A percentile compares a stretch with the other conserved stretches of the same genome.
These are phyloP conservation scores for Elaeis guineensis DNA, from an alignment of 176 grass and related monocot genomes.

Conservation along the genomic window DNA sequence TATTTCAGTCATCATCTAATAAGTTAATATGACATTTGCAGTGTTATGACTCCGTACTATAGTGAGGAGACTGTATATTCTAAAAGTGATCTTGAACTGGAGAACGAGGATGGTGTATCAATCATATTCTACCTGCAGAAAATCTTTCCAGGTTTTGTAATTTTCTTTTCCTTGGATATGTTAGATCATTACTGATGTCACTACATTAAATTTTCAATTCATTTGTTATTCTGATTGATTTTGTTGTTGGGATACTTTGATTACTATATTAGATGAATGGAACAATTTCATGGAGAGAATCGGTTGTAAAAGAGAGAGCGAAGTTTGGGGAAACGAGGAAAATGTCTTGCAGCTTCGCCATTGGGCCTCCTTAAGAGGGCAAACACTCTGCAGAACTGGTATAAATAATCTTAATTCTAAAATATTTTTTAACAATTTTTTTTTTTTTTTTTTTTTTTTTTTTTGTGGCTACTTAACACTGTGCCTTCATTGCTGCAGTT, in stretches of 20 bases:
- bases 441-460: neutral
- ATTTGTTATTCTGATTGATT: neutral
- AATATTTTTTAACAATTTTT: neutral
- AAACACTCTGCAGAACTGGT: conserved; percentile 97
- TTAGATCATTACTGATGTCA: neutral
- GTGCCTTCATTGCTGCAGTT: conserved; percentile 41
- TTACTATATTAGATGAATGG: conserved; percentile 77
- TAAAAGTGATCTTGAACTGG: conserved; percentile 91
- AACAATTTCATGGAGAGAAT: conserved; percentile 96
- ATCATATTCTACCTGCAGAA: conserved; percentile 99
- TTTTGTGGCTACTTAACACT: neutral
- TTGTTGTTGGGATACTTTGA: no score
- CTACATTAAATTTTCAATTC: conserved; percentile 9
- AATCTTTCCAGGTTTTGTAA: conserved; percentile 75
- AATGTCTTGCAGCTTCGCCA: conserved; percentile 84
- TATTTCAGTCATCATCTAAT: no score
- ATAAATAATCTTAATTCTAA: no score
- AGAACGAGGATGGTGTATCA: conserved; percentile 97
- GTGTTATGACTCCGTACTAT: conserved; percentile 97
- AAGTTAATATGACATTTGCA: conserved; percentile 21
- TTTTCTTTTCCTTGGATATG: conserved; percentile 11
- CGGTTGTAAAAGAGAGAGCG: conserved; percentile 73
- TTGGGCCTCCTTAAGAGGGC: conserved; percentile 85
- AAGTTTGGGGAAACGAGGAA: conserved; percentile 93
- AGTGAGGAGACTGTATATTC: conserved; percentile 97